Evolutionary conservation across 1,284 basidiomycete genomes (phyloP).

Genomic region (Cryptococcus depauperatus): DNA sequence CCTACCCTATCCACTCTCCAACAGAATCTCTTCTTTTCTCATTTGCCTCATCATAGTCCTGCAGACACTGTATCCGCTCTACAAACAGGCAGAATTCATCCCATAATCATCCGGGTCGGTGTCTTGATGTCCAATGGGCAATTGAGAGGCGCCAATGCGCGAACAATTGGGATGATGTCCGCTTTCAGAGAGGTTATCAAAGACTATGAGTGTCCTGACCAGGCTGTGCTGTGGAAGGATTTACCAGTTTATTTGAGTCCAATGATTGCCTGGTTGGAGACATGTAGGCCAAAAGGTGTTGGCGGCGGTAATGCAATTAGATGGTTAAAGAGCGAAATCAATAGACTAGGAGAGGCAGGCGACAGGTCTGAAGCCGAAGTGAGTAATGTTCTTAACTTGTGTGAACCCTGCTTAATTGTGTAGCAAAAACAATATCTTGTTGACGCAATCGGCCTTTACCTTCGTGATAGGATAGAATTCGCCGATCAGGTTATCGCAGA

Average conservation of each 20-base stretch:
- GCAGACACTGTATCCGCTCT: slow-evolving; percentile 30
- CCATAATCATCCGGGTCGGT: slow-evolving; percentile 39
- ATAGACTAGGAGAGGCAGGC: slow-evolving; percentile 73
- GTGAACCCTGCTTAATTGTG: slow-evolving; percentile 2
- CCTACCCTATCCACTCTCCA: slow-evolving; percentile 9
- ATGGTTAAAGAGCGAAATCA: slow-evolving; percentile 93
- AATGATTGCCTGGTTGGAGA: slow-evolving; percentile 45
- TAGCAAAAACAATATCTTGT: slow-evolving; percentile 83
- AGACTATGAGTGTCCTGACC: slow-evolving; percentile 40
- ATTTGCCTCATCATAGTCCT: slow-evolving; percentile 51
- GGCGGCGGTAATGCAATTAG: slow-evolving; percentile 49
- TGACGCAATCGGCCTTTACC: slow-evolving; percentile 83
- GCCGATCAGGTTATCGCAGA: slow-evolving; percentile 91
- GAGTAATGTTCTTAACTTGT: slow-evolving; percentile 28
- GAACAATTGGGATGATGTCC: slow-evolving; percentile 47
- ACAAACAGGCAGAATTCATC: slow-evolving; percentile 34
- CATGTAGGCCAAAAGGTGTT: slow-evolving; percentile 44
- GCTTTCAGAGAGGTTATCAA: slow-evolving; percentile 47
- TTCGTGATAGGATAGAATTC: slow-evolving; percentile 84
- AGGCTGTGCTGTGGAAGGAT: slow-evolving; percentile 42
- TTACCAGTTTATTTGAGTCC: slow-evolving; percentile 41
- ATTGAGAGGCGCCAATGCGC: slow-evolving; percentile 45
- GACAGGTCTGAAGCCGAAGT: slow-evolving; percentile 73
- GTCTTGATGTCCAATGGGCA: slow-evolving; percentile 38
- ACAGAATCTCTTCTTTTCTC: slow-evolving; percentile 51